Evolutionary conservation across 1,139 yeast species (phyloP), one percentile per base, ranked within the genome.

Genomic region (Wickerhamomyces sp.): DNA sequence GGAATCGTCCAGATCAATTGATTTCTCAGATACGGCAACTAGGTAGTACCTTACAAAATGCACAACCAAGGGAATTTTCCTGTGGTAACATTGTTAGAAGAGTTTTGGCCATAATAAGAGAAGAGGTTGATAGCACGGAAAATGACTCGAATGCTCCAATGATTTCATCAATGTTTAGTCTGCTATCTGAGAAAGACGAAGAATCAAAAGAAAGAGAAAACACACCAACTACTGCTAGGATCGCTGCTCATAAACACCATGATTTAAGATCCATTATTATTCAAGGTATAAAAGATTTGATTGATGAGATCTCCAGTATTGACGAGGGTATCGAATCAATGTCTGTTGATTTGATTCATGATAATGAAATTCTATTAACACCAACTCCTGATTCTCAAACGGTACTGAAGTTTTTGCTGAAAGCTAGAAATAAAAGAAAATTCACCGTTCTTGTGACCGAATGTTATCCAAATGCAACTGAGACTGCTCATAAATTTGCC

Each of bases 351-450:
- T 76, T 93, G 71, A 89, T 94, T 62, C 98, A 93, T 65, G 98
- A 93, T 58, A 87, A 90, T 62, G 99, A 94, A 65, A 80, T 91
- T 27, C 71, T 94, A 44, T 73, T 94, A 46, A 89, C 97, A 0
- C 97, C 98, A 10, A 91, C 98, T 0, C 97, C 98, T 3, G 89
- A 82, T 40, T 89, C 96, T 1, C 81, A 81, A 47, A 93, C 99
- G 0, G 96, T 94, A 14, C 72, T 89, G 52, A 88, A 89, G 57
- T 93, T 94, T 59, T 70, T 94, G 51, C 73, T 90, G 48, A 84
- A 88, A 59, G 97, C 98, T 7, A 80, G 95, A 52, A 77, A 84
- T 51, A 91, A 91, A 69, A 82, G 98, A 70, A 85, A 81, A 60
- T 93, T 94, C 65, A 85, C 96, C 0, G 99, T 94, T 13, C 71